Evolutionary conservation across 1,284 basidiomycete genomes (phyloP).

Genomic region (Austroboletus novae-zelandiae): DNA sequence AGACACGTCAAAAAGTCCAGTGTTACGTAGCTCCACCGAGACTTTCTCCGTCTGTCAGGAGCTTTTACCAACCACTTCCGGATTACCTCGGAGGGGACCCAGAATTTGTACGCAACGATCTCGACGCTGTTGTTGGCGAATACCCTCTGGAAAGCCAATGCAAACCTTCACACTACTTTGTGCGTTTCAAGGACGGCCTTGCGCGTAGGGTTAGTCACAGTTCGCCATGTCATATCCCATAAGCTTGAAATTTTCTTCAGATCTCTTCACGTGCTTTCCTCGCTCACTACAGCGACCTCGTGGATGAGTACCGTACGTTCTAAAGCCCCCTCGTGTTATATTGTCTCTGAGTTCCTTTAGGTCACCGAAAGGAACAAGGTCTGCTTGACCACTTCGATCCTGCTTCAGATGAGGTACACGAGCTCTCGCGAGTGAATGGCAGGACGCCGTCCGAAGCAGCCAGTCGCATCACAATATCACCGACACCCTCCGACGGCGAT

Average conservation of each 20-base stretch:
- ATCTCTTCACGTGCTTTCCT: constrained; percentile 40
- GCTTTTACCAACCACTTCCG: constrained; percentile 39
- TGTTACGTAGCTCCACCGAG: constrained; percentile 28
- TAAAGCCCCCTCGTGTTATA: not conserved
- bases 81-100: constrained; percentile 34
- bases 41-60: constrained; percentile 39
- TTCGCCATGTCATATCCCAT: not conserved
- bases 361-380: constrained; percentile 41
- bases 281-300: constrained; percentile 41
- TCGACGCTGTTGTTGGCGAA: constrained; percentile 61
- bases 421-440: constrained; percentile 50
- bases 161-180: constrained; percentile 53
- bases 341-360: constrained; percentile 31
- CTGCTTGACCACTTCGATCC: constrained; percentile 57
- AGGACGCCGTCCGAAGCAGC: constrained; percentile 27
- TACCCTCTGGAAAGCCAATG: constrained; percentile 35
- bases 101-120: constrained; percentile 30
- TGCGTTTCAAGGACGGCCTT: constrained; percentile 53
- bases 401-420: constrained; percentile 56
- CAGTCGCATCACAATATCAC: constrained; percentile 4
- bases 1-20: constrained; percentile 12
- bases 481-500: constrained; percentile 8
- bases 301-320: constrained; percentile 56
- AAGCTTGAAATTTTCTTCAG: constrained; percentile 30
- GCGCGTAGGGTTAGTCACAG: constrained; percentile 50